These are phyloP conservation scores for Nymphaea colorata DNA, from an alignment of 164 flowering plant genomes.

Conservation along the genomic window DNA sequence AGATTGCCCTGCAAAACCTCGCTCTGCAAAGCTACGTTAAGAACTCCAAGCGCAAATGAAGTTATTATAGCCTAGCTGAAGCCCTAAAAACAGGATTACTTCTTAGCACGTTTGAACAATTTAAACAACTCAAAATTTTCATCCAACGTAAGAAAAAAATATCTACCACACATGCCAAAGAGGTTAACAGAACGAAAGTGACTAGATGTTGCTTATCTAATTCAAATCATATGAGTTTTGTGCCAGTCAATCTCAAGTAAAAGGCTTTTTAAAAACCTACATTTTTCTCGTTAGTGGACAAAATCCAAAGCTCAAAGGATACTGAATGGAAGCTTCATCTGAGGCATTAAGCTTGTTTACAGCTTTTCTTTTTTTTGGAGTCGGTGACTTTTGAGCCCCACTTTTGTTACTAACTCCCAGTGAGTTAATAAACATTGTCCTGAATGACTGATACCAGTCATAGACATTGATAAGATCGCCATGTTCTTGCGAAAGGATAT, in stretches of 20 bases:
- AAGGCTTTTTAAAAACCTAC: too few relatives aligned
- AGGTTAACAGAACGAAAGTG: too few relatives aligned
- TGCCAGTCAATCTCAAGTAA: too few relatives aligned
- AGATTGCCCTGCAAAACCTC: slow-evolving; percentile 78
- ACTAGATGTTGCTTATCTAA: too few relatives aligned
- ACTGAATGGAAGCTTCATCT: slow-evolving; percentile 67
- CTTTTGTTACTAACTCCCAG: slow-evolving; percentile 21
- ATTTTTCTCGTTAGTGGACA: too few relatives aligned
- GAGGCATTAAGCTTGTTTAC: slow-evolving; percentile 16
- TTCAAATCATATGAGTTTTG: too few relatives aligned
- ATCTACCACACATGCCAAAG: too few relatives aligned
- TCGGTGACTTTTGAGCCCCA: slow-evolving; percentile 36
- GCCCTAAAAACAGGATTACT: neutral
- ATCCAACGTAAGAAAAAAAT: too few relatives aligned
- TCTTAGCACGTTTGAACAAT: neutral
- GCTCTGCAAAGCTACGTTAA: slow-evolving; percentile 45
- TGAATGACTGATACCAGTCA: slow-evolving; percentile 90
- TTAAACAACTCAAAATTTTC: too few relatives aligned
- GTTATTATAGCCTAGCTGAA: neutral
- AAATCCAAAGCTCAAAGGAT: slow-evolving; percentile 24
- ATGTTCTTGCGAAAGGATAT: slow-evolving; percentile 74
- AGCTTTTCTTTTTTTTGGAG: slow-evolving; percentile 45
- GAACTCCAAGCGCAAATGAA: slow-evolving; percentile 1
- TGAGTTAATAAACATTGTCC: slow-evolving; percentile 23
- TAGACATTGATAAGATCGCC: slow-evolving; percentile 92